These are phyloP conservation scores for Elsinoe fawcettii DNA, from an alignment of 2,329 filamentous ascomycete genomes.

Conservation along the genomic window DNA sequence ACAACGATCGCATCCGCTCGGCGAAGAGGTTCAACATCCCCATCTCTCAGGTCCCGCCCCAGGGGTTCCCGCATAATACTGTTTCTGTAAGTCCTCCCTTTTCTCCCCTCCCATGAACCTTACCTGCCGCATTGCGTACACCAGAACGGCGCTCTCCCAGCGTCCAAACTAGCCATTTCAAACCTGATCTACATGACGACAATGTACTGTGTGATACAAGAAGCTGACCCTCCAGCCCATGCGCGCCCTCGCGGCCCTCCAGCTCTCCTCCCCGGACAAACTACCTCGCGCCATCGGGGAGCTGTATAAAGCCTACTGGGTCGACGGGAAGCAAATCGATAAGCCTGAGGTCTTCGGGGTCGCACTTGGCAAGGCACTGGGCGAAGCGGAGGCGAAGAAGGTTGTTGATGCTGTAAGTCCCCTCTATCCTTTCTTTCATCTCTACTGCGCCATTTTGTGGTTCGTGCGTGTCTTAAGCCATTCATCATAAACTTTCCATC, in stretches of 20 bases:
- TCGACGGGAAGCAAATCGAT: slow-evolving; percentile 39
- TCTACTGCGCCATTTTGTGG: no score
- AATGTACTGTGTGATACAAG: no score
- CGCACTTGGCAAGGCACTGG: slow-evolving; percentile 41
- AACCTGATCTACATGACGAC: no score
- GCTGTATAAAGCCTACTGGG: slow-evolving; percentile 47
- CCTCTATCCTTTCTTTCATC: not conserved
- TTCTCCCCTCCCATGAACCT: slow-evolving; percentile 10
- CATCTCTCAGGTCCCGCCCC: slow-evolving; percentile 37
- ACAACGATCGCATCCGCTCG: slow-evolving; percentile 48
- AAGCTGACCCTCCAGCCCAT: slow-evolving; percentile 13
- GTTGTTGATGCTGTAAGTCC: slow-evolving; percentile 36
- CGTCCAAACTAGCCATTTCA: no score
- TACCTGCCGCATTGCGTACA: not conserved
- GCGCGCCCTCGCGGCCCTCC: slow-evolving; percentile 45
- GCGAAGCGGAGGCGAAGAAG: slow-evolving; percentile 36
- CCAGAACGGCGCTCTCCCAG: no score
- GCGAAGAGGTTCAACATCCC: slow-evolving; percentile 48
- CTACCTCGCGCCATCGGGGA: slow-evolving; percentile 38
- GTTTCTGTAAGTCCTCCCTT: slow-evolving; percentile 28
- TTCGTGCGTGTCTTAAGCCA: no score
- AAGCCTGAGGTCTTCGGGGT: slow-evolving; percentile 39
- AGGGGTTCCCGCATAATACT: slow-evolving; percentile 48
- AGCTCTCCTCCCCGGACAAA: slow-evolving; percentile 34
- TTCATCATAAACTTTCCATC: no score